Evolutionary conservation across 352 stramenopile genomes (phyloP).

Genomic region (Pythium graminicola): DNA sequence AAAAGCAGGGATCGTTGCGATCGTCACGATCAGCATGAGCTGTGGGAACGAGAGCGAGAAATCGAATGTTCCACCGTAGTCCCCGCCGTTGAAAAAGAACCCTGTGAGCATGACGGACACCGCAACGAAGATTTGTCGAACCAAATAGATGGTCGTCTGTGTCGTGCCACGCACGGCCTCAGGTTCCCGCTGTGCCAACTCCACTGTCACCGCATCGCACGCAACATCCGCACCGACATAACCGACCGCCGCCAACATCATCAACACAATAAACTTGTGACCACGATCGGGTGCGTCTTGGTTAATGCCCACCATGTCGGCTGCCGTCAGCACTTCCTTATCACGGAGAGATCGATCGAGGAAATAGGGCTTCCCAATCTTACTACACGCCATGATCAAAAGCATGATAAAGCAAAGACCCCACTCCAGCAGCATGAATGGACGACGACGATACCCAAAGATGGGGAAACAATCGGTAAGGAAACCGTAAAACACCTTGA

Average conservation of each 20-base stretch:
- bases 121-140: slow-evolving; percentile 19
- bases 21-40: slow-evolving; percentile 22
- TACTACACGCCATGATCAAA: neutral
- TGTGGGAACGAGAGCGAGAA: slow-evolving; percentile 30
- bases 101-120: slow-evolving; percentile 13
- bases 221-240: slow-evolving; percentile 21
- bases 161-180: slow-evolving; percentile 22
- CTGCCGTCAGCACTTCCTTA: neutral
- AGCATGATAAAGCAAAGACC: neutral
- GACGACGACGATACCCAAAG: neutral
- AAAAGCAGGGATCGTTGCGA: slow-evolving; percentile 16
- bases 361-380: neutral
- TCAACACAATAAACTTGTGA: neutral
- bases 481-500: neutral
- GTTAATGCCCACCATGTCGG: neutral
- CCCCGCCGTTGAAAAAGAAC: slow-evolving; percentile 26
- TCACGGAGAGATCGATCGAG: neutral
- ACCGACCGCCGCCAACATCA: neutral
- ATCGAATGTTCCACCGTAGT: slow-evolving; percentile 24
- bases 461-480: neutral
- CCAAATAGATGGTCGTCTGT: slow-evolving; percentile 31
- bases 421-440: neutral
- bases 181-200: slow-evolving; percentile 34
- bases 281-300: neutral
- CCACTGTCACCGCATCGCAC: slow-evolving; percentile 28